phyloP scores from a whole-genome alignment of 1,284 basidiomycete species.

The Naganishia liquefaciens region DNA sequence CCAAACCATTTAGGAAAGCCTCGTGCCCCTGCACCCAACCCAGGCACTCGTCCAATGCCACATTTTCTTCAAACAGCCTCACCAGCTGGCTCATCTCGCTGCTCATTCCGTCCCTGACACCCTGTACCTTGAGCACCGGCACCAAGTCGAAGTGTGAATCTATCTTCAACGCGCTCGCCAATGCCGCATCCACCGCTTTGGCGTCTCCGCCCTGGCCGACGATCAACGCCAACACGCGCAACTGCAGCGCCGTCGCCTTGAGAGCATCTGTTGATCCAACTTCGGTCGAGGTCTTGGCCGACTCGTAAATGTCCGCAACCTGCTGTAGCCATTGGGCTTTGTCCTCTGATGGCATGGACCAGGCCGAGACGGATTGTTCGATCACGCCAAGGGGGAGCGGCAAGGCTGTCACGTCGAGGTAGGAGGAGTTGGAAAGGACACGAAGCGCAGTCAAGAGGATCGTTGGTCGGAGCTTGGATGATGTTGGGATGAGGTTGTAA shows the following conservation, averaged over 20 bases:
- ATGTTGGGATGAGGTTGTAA: slow-evolving; percentile 76
- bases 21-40: slow-evolving; percentile 65
- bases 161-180: slow-evolving; percentile 64
- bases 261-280: slow-evolving; percentile 29
- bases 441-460: slow-evolving; percentile 70
- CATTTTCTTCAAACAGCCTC: slow-evolving; percentile 59
- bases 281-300: slow-evolving; percentile 58
- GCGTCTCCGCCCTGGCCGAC: slow-evolving; percentile 67
- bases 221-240: slow-evolving; percentile 54
- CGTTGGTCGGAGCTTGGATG: slow-evolving; percentile 65
- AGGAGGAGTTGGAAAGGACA: slow-evolving; percentile 60
- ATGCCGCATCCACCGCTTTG: slow-evolving; percentile 48
- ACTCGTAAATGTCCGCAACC: slow-evolving; percentile 66
- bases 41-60: slow-evolving; percentile 67
- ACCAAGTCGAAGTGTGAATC: slow-evolving; percentile 77
- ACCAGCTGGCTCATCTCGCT: slow-evolving; percentile 47
- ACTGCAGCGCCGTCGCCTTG: slow-evolving; percentile 53
- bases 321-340: slow-evolving; percentile 70
- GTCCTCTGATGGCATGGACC: slow-evolving; percentile 66
- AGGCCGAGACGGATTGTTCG: slow-evolving; percentile 73
- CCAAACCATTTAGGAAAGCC: slow-evolving; percentile 55
- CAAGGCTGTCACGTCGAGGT: slow-evolving; percentile 69
- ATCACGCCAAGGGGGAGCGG: slow-evolving; percentile 65
- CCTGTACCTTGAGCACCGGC: slow-evolving; percentile 60
- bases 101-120: slow-evolving; percentile 41